Evolutionary conservation across 1,284 basidiomycete genomes (phyloP).

Genomic region (Irpex sp.): DNA sequence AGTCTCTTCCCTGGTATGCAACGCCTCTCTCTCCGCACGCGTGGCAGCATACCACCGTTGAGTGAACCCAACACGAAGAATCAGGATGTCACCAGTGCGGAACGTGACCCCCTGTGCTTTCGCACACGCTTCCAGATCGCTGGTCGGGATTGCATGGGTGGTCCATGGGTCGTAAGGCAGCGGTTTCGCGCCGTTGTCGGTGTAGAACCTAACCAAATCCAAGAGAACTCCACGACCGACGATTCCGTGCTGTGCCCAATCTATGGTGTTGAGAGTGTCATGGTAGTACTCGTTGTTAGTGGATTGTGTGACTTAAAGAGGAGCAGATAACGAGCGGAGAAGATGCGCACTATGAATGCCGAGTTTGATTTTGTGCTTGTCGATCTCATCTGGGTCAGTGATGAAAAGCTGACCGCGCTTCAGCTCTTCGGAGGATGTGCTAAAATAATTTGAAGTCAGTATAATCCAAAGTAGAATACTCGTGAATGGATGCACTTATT

Average conservation of each 20-base stretch:
- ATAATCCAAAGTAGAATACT: background rate
- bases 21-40: background rate
- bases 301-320: constrained; percentile 4
- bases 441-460: constrained; percentile 21
- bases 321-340: background rate
- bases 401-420: constrained; percentile 44
- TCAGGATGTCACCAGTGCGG: constrained; percentile 54
- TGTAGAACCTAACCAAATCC: constrained; percentile 57
- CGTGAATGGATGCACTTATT: constrained; percentile 42
- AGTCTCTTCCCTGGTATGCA: constrained; percentile 33
- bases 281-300: background rate
- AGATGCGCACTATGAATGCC: constrained; percentile 60
- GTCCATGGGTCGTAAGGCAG: constrained; percentile 67
- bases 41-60: background rate
- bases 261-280: constrained; percentile 27
- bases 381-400: constrained; percentile 46
- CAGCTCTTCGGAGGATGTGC: constrained; percentile 43
- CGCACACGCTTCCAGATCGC: constrained; percentile 60
- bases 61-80: constrained; percentile 66
- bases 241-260: constrained; percentile 74
- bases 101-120: constrained; percentile 53
- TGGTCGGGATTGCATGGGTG: constrained; percentile 51
- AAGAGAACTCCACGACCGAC: constrained; percentile 68
- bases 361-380: constrained; percentile 45
- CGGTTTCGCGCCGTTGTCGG: constrained; percentile 32